A percentile compares a stretch with the other conserved stretches of the same genome.
Conservation (phyloP, 306 rosid genomes). For the Macrotyloma uniflorum region DNA sequence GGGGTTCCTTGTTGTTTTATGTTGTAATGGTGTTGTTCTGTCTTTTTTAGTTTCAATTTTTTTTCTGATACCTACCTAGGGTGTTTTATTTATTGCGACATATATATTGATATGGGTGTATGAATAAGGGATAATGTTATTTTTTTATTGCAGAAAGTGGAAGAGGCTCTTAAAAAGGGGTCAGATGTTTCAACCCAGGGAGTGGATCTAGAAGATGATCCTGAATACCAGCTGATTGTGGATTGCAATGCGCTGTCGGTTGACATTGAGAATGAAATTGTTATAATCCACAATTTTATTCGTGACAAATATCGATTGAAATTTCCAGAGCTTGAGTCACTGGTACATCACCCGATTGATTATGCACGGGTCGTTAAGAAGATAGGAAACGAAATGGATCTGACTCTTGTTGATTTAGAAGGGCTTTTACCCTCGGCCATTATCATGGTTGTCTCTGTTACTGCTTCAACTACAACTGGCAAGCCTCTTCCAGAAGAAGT, state of each 20-base stretch:
- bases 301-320: conserved; percentile 93
- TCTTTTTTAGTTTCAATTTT: not conserved
- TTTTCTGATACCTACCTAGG: not conserved
- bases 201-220: conserved; percentile 86
- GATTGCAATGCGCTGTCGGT: conserved; percentile 90
- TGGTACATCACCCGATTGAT: conserved; percentile 94
- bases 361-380: conserved; percentile 96
- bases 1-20: conserved; percentile 20
- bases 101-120: conserved; percentile 26
- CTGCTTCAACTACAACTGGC: conserved; percentile 97
- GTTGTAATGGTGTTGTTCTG: conserved; percentile 3
- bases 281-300: conserved; percentile 85
- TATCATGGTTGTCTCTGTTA: conserved; percentile 96
- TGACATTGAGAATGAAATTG: conserved; percentile 94
- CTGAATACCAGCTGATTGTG: conserved; percentile 91
- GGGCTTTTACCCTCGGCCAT: conserved; percentile 93
- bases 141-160: conserved; percentile 78
- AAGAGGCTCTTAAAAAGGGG: conserved; percentile 73
- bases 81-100: conserved; percentile 9
- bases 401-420: conserved; percentile 93
- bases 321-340: conserved; percentile 95
- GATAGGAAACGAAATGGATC: conserved; percentile 93
- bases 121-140: conserved; percentile 25
- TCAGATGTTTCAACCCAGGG: conserved; percentile 64
- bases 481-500: conserved; percentile 95